These are phyloP conservation scores for Brassica balearica DNA, from an alignment of 441 rosid species.

Conservation along the genomic window DNA sequence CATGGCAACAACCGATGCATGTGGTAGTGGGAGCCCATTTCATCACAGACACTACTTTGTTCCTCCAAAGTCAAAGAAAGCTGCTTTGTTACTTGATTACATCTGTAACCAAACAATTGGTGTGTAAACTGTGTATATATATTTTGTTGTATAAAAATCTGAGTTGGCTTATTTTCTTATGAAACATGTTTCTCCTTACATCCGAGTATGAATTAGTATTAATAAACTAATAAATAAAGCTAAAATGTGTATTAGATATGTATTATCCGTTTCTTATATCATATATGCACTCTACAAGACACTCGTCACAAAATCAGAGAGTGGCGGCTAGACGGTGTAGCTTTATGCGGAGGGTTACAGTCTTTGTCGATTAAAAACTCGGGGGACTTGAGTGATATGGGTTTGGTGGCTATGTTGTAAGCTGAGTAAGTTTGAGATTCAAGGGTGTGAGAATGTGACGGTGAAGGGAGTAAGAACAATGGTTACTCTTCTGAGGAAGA, in stretches of 20 bases:
- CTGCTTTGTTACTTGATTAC: constrained; percentile 22
- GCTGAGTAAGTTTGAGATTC: constrained; percentile 70
- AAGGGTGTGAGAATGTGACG: constrained; percentile 83
- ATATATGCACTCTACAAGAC: too few relatives aligned
- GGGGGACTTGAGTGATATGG: constrained; percentile 77
- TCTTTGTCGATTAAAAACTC: constrained; percentile 72
- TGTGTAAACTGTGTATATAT: constrained; percentile 7
- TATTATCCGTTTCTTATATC: too few relatives aligned
- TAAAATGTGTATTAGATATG: too few relatives aligned
- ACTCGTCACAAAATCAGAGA: constrained; percentile 32
- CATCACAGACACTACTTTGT: constrained; percentile 31
- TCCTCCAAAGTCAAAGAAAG: constrained; percentile 32
- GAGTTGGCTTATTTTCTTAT: background rate
- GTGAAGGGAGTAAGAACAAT: constrained; percentile 72
- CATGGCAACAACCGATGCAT: constrained; percentile 33
- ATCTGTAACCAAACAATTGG: constrained; percentile 11
- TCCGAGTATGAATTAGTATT: background rate
- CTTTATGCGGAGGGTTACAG: constrained; percentile 68
- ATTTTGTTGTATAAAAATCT: background rate
- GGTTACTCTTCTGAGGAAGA: constrained; percentile 55
- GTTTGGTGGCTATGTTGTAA: constrained; percentile 76
- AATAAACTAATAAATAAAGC: background rate
- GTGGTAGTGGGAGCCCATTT: constrained; percentile 42
- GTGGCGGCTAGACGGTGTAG: constrained; percentile 75
- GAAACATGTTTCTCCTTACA: background rate